phyloP scores from a whole-genome alignment of 192 early-diverging fungal species.

The Spinellus fusiger region DNA sequence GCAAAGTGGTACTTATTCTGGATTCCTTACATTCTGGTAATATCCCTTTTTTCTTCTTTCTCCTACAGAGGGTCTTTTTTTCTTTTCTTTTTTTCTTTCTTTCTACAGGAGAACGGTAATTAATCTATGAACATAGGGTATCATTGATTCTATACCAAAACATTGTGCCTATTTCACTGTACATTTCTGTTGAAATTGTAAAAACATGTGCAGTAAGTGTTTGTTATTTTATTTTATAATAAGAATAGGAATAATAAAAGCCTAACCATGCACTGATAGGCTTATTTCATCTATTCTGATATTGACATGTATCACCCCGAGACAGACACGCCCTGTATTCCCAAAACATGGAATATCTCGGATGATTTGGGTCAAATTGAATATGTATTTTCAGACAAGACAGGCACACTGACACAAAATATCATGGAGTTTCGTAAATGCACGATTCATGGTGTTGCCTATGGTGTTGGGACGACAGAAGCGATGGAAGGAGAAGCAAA shows the following conservation, averaged over 20 bases:
- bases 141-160: conserved; percentile 91
- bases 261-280: conserved; percentile 43
- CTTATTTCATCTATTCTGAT: conserved; percentile 90
- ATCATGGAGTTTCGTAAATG: conserved; percentile 94
- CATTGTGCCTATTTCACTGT: conserved; percentile 93
- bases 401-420: conserved; percentile 94
- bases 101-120: too few species aligned
- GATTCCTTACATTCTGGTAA: conserved; percentile 71
- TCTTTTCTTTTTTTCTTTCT: not conserved
- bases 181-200: conserved; percentile 89
- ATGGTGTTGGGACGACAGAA: conserved; percentile 65
- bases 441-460: conserved; percentile 84
- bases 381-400: conserved; percentile 97
- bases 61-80: not conserved
- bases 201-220: conserved; percentile 72
- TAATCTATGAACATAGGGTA: conserved; percentile 45
- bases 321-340: conserved; percentile 71
- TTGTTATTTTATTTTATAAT: not conserved
- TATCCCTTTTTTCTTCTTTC: too few species aligned
- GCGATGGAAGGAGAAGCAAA: conserved; percentile 36
- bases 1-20: conserved; percentile 44
- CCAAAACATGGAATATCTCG: conserved; percentile 86
- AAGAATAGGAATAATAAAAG: not conserved
- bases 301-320: conserved; percentile 86
- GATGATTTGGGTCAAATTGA: conserved; percentile 95